phyloP scores from a whole-genome alignment of 2,329 filamentous ascomycete genomes.

The Emericellopsis cladophorae region DNA sequence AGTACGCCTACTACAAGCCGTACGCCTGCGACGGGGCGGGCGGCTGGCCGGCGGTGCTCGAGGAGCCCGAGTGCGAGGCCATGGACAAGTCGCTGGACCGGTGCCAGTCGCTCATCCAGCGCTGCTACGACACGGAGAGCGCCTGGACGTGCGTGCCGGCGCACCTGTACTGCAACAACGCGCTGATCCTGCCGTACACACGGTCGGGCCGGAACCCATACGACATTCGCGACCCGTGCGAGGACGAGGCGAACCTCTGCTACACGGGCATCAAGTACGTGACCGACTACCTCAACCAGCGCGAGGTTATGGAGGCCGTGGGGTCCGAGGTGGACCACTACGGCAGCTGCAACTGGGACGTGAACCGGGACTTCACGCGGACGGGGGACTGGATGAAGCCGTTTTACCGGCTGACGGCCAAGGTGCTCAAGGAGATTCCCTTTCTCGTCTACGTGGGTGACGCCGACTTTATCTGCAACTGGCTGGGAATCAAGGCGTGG shows the following conservation, averaged over 20 bases:
- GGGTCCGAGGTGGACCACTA: slow-evolving; percentile 81
- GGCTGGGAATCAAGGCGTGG: slow-evolving; percentile 97
- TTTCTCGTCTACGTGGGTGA: slow-evolving; percentile 90
- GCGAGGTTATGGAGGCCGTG: slow-evolving; percentile 71
- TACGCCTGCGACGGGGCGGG: slow-evolving; percentile 89
- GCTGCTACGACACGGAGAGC: slow-evolving; percentile 86
- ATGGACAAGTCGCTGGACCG: slow-evolving; percentile 91
- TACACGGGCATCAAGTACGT: slow-evolving; percentile 45
- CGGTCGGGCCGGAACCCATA: slow-evolving; percentile 89
- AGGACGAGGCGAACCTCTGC: slow-evolving; percentile 37
- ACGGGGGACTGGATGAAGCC: slow-evolving; percentile 99
- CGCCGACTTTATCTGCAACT: slow-evolving; percentile 89
- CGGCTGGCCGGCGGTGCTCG: slow-evolving; percentile 80
- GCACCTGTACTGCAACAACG: slow-evolving; percentile 98
- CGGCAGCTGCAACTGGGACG: slow-evolving; percentile 96
- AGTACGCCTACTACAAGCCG: slow-evolving; percentile 91
- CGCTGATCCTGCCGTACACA: slow-evolving; percentile 88
- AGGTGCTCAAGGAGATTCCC: slow-evolving; percentile 79
- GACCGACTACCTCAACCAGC: slow-evolving; percentile 77
- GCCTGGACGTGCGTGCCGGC: slow-evolving; percentile 75
- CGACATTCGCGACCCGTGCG: slow-evolving; percentile 61
- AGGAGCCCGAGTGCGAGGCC: slow-evolving; percentile 61
- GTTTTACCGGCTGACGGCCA: slow-evolving; percentile 81
- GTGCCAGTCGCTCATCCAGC: slow-evolving; percentile 78
- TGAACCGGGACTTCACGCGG: slow-evolving; percentile 97